phyloP scores from a whole-genome alignment of 2,329 filamentous ascomycete species.

The Colletotrichum melonis region DNA sequence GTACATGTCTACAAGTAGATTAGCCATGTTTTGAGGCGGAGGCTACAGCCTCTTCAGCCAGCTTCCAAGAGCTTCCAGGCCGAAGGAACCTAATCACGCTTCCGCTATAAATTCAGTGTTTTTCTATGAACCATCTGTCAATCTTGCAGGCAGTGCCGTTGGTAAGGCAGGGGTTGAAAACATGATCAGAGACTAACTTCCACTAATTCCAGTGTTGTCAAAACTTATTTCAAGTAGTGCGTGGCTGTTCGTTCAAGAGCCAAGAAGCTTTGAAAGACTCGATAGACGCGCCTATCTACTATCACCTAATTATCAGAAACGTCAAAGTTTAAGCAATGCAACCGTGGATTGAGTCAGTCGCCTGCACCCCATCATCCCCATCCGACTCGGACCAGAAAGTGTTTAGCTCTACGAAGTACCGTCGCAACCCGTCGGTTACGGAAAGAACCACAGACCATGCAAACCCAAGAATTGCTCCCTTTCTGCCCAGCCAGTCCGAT shows the following conservation, averaged over 20 bases:
- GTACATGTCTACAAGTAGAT: neutral
- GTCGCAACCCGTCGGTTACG: neutral
- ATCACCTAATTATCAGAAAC: neutral
- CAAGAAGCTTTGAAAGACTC: neutral
- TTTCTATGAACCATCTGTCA: neutral
- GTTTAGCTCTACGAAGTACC: neutral
- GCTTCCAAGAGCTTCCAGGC: neutral
- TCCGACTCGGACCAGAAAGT: constrained; percentile 1
- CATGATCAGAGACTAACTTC: constrained; percentile 4
- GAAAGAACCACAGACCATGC: neutral
- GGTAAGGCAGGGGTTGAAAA: constrained; percentile 2
- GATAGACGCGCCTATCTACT: neutral
- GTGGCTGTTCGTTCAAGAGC: neutral
- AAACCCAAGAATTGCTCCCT: neutral
- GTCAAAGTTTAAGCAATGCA: neutral
- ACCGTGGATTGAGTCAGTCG: constrained; percentile 10
- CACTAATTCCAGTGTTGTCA: neutral
- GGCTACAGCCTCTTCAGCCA: neutral
- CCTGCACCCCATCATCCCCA: neutral
- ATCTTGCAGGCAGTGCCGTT: neutral
- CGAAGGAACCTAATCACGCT: neutral
- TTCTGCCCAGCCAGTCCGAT: neutral
- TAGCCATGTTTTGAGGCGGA: neutral
- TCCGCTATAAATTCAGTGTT: neutral
- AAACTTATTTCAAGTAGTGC: neutral